A percentile compares a stretch with the other conserved stretches of the same genome.
phyloP scores from a whole-genome alignment of 2,329 filamentous ascomycete genomes.

The Microdochium nivale region DNA sequence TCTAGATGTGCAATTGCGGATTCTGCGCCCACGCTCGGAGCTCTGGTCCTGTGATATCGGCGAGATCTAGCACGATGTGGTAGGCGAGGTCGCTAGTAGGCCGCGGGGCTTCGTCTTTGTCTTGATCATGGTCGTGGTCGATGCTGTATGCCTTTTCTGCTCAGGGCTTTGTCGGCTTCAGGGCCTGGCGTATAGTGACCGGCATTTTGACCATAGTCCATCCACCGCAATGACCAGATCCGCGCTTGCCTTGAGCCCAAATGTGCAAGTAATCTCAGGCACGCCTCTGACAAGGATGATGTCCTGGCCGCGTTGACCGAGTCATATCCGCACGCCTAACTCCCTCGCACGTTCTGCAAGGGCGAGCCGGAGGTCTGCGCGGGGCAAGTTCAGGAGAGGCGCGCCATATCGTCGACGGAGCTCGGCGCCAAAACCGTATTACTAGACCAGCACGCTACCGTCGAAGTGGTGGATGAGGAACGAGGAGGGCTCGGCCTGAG shows the following conservation, averaged over 20 bases:
- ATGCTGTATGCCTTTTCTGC: too few relatives aligned
- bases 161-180: background rate
- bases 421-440: constrained; percentile 40
- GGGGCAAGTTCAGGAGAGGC: constrained; percentile 51
- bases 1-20: constrained; percentile 51
- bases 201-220: constrained; percentile 11
- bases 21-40: constrained; percentile 44
- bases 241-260: too few relatives aligned
- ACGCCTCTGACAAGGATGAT: background rate
- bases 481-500: constrained; percentile 31
- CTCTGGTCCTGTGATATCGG: constrained; percentile 32
- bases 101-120: constrained; percentile 48
- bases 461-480: constrained; percentile 45
- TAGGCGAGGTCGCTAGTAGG: constrained; percentile 60
- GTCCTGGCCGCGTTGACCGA: constrained; percentile 34
- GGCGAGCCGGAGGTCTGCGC: constrained; percentile 50
- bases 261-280: too few relatives aligned
- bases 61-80: constrained; percentile 40
- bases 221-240: background rate
- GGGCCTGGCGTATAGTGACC: constrained; percentile 40
- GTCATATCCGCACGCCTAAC: constrained; percentile 40
- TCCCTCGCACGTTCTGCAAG: constrained; percentile 42
- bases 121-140: constrained; percentile 16
- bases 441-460: constrained; percentile 37
- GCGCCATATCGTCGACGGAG: constrained; percentile 45